Evolutionary conservation across 176 grass and related monocot species (phyloP), one percentile per base, ranked within the genome.

Genomic region (Raddia distichophylla): DNA sequence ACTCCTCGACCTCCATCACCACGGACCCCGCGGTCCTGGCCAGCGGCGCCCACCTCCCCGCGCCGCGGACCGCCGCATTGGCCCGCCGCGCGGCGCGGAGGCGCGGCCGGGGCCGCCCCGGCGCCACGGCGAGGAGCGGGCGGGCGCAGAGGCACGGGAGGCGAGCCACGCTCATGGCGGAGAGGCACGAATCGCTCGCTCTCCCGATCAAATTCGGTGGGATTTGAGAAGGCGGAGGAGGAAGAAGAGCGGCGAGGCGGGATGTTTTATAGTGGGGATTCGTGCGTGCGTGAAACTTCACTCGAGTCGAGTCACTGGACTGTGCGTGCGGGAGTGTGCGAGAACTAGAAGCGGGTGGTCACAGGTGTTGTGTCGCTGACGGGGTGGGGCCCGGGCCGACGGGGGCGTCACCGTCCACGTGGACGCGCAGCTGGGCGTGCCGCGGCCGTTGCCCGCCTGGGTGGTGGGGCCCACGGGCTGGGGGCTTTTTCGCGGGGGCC

Each of bases 61-160:
- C 46, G 5, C 67, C n/a, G 42, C 55, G 3, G 3, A 13, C 10
- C 37, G 35, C 60, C 45, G 68, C 80, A 82, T 53, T 64, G 46
- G 50, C 50, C 18, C 70, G 69, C 45, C 5, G n/a, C 4, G 32
- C 59, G 35, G 37, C 35, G 64, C 78, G 64, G 11, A 18, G 19
- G 19, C 45, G 27, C 17, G 56, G 79, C 43, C 69, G n/a, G 7
- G 43, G 78, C 65, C 33, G 60, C 10, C 10, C 42, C 10, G 74
- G 14, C 59, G 62, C 61, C 34, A 59, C 53, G 34, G 76, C 81
- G 62, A 89, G 70, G 76, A 74, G 71, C 20, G 87, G 81, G 63
- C 82, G 76, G 46, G 82, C 45, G 69, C 61, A 89, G 82, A 84
- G 62, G 82, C 53, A 80, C 16, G 76, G 87, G 18, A 78, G 52